Percentiles rank a stretch among this genome's conserved stretches.
phyloP scores from a whole-genome alignment of 2,329 filamentous ascomycete genomes.

The Diaporthe amygdali region DNA sequence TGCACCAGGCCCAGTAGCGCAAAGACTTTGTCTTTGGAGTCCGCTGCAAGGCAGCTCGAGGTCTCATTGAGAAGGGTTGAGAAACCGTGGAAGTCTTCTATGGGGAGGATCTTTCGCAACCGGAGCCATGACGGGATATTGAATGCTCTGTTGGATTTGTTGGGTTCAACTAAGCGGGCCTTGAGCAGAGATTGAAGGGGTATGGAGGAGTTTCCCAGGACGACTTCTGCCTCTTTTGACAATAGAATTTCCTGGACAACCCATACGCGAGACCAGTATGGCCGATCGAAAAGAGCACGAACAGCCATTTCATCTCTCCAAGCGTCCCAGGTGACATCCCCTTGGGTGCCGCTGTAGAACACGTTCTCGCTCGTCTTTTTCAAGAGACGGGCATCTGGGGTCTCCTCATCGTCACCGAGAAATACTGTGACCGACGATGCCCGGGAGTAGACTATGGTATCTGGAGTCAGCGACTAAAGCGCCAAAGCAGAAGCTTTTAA shows the following conservation, averaged over 20 bases:
- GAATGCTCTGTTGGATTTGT: background rate
- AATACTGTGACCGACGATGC: background rate
- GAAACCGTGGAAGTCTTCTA: background rate
- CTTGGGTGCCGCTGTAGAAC: background rate
- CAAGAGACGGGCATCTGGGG: background rate
- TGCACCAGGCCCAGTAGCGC: background rate
- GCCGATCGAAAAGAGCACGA: background rate
- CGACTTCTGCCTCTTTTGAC: background rate
- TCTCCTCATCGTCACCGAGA: background rate
- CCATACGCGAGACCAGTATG: background rate
- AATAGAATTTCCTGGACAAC: background rate
- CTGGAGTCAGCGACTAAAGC: no score
- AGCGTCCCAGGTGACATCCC: background rate
- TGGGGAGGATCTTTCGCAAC: background rate
- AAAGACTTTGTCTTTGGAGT: background rate
- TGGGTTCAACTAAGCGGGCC: background rate
- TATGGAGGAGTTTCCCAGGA: background rate
- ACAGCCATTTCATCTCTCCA: background rate
- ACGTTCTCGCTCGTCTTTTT: background rate
- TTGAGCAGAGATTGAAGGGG: background rate
- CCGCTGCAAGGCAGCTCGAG: background rate
- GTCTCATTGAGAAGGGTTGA: background rate
- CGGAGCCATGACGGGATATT: background rate
- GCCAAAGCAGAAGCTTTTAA: no score
- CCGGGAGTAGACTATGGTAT: background rate